Evolutionary conservation across 108 stramenopile genomes (phyloP).

Genomic region (Thalassiosira profunda): DNA sequence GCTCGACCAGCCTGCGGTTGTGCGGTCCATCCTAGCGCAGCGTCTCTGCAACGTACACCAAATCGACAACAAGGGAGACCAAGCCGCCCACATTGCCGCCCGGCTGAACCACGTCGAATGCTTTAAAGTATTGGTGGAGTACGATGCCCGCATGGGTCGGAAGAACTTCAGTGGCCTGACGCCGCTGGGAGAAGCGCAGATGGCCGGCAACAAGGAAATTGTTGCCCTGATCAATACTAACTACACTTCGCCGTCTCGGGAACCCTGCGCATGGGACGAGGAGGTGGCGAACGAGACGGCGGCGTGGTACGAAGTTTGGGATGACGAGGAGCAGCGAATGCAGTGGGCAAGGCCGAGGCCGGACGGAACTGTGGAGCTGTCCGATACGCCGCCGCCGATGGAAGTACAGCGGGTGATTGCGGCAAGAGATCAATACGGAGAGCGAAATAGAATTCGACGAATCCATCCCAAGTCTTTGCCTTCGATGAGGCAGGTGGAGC

Average conservation of each 20-base stretch:
- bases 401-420: slow-evolving; percentile 41
- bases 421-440: slow-evolving; percentile 29
- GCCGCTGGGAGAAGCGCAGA: slow-evolving; percentile 47
- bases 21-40: slow-evolving; percentile 14
- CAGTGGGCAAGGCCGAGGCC: slow-evolving; percentile 21
- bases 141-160: slow-evolving; percentile 42
- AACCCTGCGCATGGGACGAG: slow-evolving; percentile 35
- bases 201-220: slow-evolving; percentile 42
- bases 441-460: slow-evolving; percentile 10
- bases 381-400: slow-evolving; percentile 26
- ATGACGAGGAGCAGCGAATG: slow-evolving; percentile 16
- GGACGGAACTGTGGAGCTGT: slow-evolving; percentile 8
- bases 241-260: slow-evolving; percentile 1
- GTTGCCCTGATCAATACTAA: slow-evolving; percentile 35
- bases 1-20: slow-evolving; percentile 19
- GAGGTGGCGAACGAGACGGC: slow-evolving; percentile 37
- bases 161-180: slow-evolving; percentile 36
- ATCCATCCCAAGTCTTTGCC: slow-evolving; percentile 25
- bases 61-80: slow-evolving; percentile 40
- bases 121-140: slow-evolving; percentile 41
- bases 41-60: slow-evolving; percentile 11
- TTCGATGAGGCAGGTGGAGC: slow-evolving; percentile 20
- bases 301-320: slow-evolving; percentile 37
- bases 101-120: slow-evolving; percentile 34
- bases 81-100: slow-evolving; percentile 51